Evolutionary conservation across 1,284 basidiomycete species (phyloP), one percentile per base, ranked within the genome.

Genomic region (Fomitiporia mediterranea): DNA sequence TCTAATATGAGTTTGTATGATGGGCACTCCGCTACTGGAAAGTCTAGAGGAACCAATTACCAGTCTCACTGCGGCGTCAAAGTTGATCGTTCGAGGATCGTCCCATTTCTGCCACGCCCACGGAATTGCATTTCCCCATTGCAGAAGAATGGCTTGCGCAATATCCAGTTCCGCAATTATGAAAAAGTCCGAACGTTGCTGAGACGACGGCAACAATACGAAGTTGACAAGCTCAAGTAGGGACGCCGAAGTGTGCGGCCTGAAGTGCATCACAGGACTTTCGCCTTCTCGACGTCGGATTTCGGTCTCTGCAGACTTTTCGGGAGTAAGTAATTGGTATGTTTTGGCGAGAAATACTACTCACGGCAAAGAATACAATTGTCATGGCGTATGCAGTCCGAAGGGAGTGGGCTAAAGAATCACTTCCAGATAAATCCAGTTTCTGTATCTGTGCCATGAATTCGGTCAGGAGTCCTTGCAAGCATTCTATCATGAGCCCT

Each of bases 51-150:
- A 34, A 43, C 15, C 4, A 64, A 77, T 59, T 58, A 87, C 86
- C 57, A 85, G 61, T 52, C 66, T 67, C 7, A 73, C 68, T 30
- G 84, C 71, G 15, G 69, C 70, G 53, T 84, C 82, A 2, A 75
- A 70, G 43, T 79, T 68, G 23, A 75, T 71, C 32, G 72, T 64
- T 32, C 79, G 73, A 53, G 73, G 69, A 63, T 87, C 84, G 42
- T 69, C 65, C 82, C 84, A 87, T 7, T 74, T 67, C n/a, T 64
- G 66, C 85, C 86, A 89, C 56, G 73, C 73, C 84, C 86, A 88
- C 2, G 76, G 73, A 2, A 84, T 64, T 3, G 75, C 68, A 13
- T 71, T 58, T 28, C 80, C 78, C 78, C 81, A 86, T 57, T 68
- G 68, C 7, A 84, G 52, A 13, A 88, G 64, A 25, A 85, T 70